Conservation (phyloP, 75 land plant genomes). For the Selaginella moellendorffii region DNA sequence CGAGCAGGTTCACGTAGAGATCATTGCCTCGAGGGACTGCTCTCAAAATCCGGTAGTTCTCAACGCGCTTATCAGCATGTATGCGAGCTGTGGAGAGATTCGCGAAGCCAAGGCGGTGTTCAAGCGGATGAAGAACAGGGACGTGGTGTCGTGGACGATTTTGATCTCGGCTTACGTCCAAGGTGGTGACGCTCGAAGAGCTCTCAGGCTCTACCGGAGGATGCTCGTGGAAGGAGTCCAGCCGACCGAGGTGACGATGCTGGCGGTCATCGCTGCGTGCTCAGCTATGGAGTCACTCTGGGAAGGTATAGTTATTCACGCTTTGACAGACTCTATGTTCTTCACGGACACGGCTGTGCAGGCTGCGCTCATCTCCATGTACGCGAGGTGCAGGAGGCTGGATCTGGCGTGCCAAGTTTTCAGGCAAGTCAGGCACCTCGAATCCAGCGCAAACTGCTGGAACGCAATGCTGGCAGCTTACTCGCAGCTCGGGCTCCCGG, state of each 20-base stretch:
- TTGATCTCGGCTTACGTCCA: slow-evolving; percentile 1
- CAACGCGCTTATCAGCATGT: background rate
- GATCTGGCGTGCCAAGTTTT: slow-evolving; percentile 11
- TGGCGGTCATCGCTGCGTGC: background rate
- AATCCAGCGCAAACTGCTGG: slow-evolving; percentile 19
- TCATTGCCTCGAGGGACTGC: background rate
- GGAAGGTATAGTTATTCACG: background rate
- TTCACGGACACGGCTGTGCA: background rate
- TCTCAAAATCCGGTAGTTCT: background rate
- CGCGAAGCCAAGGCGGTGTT: background rate
- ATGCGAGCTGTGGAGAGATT: background rate
- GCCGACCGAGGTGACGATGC: background rate
- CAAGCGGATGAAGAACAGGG: background rate
- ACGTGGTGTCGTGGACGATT: slow-evolving; percentile 1
- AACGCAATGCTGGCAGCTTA: slow-evolving; percentile 18
- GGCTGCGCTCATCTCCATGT: background rate
- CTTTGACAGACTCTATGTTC: background rate
- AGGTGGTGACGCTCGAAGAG: background rate
- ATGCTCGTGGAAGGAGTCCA: background rate
- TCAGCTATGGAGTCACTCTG: background rate
- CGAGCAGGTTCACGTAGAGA: background rate
- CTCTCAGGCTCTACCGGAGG: background rate
- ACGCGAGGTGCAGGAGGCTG: slow-evolving; percentile 13
- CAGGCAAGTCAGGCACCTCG: background rate
- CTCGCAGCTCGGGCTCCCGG: background rate